Conservation (phyloP, 768 basidiomycete species). For the Mycena leptocephala region DNA sequence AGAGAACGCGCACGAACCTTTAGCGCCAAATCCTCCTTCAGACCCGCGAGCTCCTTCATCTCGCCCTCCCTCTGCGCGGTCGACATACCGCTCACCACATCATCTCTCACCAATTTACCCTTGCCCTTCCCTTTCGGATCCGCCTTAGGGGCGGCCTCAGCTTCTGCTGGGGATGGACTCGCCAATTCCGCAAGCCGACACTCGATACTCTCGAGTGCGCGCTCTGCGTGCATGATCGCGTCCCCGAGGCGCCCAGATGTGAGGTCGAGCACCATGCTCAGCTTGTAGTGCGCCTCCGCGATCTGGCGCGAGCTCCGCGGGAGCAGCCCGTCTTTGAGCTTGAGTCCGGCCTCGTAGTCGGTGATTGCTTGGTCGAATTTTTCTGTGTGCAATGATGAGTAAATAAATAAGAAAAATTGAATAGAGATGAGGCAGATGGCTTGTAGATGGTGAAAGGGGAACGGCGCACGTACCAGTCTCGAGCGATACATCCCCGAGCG, state of each 20-base stretch:
- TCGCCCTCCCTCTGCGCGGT: constrained; percentile 84
- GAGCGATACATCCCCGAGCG: constrained; percentile 95
- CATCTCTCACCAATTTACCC: constrained; percentile 66
- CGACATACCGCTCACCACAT: constrained; percentile 76
- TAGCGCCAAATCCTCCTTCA: constrained; percentile 87
- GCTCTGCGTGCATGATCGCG: constrained; percentile 86
- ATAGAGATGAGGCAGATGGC: too few relatives aligned
- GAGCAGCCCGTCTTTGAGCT: constrained; percentile 81
- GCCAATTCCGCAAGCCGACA: constrained; percentile 76
- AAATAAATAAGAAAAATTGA: neutral
- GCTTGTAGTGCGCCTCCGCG: constrained; percentile 94
- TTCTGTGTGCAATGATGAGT: constrained; percentile 66
- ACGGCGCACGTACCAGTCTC: constrained; percentile 95
- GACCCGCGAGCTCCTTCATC: constrained; percentile 81
- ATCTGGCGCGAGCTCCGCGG: constrained; percentile 92
- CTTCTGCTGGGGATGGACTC: constrained; percentile 36
- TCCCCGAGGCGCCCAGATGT: constrained; percentile 88
- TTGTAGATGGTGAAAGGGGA: too few relatives aligned
- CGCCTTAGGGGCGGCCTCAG: constrained; percentile 40
- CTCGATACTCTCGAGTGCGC: constrained; percentile 87
- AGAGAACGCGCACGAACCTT: constrained; percentile 69
- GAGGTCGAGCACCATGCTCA: constrained; percentile 94
- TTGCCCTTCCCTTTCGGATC: constrained; percentile 79
- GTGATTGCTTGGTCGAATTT: constrained; percentile 96
- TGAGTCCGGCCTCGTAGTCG: constrained; percentile 89